Base-by-base conservation (phyloP, 75 land plant species). In the Picea sitchensis region DNA sequence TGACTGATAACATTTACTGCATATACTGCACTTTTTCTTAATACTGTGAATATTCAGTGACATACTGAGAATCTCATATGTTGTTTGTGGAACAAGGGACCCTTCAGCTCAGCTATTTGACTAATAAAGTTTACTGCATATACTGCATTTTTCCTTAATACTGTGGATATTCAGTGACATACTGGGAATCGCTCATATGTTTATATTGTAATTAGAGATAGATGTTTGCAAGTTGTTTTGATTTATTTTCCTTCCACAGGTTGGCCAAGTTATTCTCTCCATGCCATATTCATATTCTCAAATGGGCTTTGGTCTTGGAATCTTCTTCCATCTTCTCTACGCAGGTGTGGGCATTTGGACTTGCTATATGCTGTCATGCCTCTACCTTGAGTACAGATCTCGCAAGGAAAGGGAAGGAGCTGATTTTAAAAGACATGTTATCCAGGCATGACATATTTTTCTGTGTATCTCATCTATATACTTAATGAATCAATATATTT, bases 341-440 rank as follows among this genome's bases (percentile, higher is more conserved):
- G 87, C 75, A 13, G 0, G 0, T 14, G 34, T 86, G 51, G 88
- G 88, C 14, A 75, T 68, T 18, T 86, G 88, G 88, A 85, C 88
- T 1, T 80, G 81, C 64, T 86, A 86, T 79, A 63, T 85, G 64
- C 59, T 85, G 18, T 76, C 88, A 32, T 58, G 76, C 59, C 76
- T 86, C 30, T 85, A 86, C 62, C 73, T 85, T 58, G 88, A 86
- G 65, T 91, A 88, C 73, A 61, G 92, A 59, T 62, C 82, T 14
- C 82, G 87, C 32, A 86, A 76, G 82, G 87, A 86, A 65, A 80
- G 68, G 76, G 76, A 86, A 73, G 89, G 89, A 14, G 89, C 80
- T 41, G 83, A 84, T 82, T 87, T 87, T 84, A 82, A 80, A 56
- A 85, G 78, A 59, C 87, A 87, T 77, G 82, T 87, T 61, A 87